Evolutionary conservation across 2,329 filamentous ascomycete genomes (phyloP), one percentile per base, ranked within the genome.

Genomic region (Trichothecium sympodiale): DNA sequence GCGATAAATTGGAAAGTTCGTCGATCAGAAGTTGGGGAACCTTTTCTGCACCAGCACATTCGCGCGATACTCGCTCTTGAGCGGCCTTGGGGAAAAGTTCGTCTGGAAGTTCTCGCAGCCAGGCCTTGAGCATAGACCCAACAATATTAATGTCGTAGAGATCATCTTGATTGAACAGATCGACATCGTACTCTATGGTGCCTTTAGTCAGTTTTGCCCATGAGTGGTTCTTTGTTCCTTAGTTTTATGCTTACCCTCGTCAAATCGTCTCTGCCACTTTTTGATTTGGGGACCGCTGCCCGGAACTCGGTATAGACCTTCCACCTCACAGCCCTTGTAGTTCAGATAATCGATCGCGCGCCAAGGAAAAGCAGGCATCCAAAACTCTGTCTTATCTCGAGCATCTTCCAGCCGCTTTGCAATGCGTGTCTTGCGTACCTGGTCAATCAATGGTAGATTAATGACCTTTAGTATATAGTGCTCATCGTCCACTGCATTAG

Each of bases 361-460:
- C 83, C 89, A 95, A 1, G 89, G 88, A 39, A 96, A 80, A 6
- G 87, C 84, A 10, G 89, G 89, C 88, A 96, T 94, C 89, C 89
- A 96, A 53, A 93, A 96, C 52, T 95, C 89, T 1, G 89, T 96
- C 67, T 95, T 95, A 53, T 96, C 89, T 42, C 80, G 76, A 8
- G 88, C 94, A 41, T 83, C 77, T 51, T 93, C 85, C 30, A 96
- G 65, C 20, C 82, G 77, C 59, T 89, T 93, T 7, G 87, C 93
- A 53, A 96, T 95, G 43, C 89, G 75, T 0, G 89, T 95, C 43
- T 79, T 67, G n/a, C 89, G 77, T 6, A 88, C 88, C 60, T 96
- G 89, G 54, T 94, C 82, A 17, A 94, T 71, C 20, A 96, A 64
- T 2, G 87, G 86, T 34, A 83, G 66, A 49, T 91, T 94, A 54